Conservation (phyloP, 2,329 filamentous ascomycete species). For the Xylariaceae sp. region DNA sequence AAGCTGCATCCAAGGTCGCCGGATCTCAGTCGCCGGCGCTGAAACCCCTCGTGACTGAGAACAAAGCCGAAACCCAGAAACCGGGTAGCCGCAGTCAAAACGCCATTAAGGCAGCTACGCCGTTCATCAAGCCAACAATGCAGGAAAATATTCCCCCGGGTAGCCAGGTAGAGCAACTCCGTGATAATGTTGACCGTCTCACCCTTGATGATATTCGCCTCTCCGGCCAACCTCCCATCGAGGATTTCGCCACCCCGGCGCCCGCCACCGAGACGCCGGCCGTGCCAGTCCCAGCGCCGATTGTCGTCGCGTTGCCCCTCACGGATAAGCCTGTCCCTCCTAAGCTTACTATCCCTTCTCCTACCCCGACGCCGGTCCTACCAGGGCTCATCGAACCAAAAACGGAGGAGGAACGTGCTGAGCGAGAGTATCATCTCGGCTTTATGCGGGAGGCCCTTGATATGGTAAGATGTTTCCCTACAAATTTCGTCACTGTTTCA, state of each 20-base stretch:
- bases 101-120: conserved; percentile 18
- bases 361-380: conserved; percentile 25
- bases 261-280: conserved; percentile 26
- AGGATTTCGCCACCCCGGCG: conserved; percentile 21
- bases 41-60: conserved; percentile 25
- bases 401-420: conserved; percentile 40
- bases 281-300: conserved; percentile 26
- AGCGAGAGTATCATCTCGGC: conserved; percentile 49
- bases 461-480: conserved; percentile 62
- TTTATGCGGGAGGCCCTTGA: conserved; percentile 87
- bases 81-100: conserved; percentile 37
- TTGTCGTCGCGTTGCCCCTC: conserved; percentile 30
- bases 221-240: conserved; percentile 8
- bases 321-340: conserved; percentile 19
- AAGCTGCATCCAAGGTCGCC: background rate
- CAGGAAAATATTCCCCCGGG: conserved; percentile 12
- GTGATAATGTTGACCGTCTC: conserved; percentile 27
- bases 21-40: conserved; percentile 17
- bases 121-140: conserved; percentile 14
- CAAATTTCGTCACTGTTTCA: conserved; percentile 3
- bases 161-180: conserved; percentile 19
- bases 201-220: conserved; percentile 26
- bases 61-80: conserved; percentile 28
- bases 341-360: conserved; percentile 19
- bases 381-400: conserved; percentile 39